Evolutionary conservation across 2,329 filamentous ascomycete species (phyloP), one percentile per base, ranked within the genome.

Genomic region (Diplodia scrobiculata): DNA sequence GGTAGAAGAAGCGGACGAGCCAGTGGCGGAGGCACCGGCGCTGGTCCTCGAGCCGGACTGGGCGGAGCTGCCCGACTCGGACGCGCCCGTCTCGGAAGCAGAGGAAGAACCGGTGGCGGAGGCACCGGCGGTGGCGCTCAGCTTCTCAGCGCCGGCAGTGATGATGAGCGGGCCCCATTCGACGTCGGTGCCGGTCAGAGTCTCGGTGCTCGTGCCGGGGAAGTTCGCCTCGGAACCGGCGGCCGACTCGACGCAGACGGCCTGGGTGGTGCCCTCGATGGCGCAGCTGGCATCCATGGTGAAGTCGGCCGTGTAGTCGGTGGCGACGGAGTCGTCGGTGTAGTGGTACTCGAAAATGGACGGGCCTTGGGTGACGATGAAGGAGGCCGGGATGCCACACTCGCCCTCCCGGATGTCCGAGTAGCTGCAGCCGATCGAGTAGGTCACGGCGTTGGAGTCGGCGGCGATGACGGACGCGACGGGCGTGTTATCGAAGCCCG

Each of bases 171-270:
- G 41, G 19, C 36, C 50, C n/a, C 62, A 68, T 10, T 50, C 19
- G n/a, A 62, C 19, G 45, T 67, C 66, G 50, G 60, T 41, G 60
- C 60, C 60, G 34, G 60, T 63, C 21, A 63, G 64, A 2, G 68
- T 72, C 47, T 29, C 54, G 0, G 72, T 73, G 29, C 67, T 70
- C 11, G 60, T 67, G 5, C 73, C 72, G 1, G 73, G 72, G 48
- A 68, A 69, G 51, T 74, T 74, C 1, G 73, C 73, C 34, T 71
- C 69, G 9, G 55, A 63, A n/a, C 72, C 73, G 27, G 69, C 68
- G 9, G 68, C 69, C 13, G 60, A 70, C 50, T 72, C 68, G 52
- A 66, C 69, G 69, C 73, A 75, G 17, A 72, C 66, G 2, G 69
- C 70, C 19, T n/a, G 6, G 47, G 60, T 41, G 60, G 67, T 45